These are phyloP conservation scores for Calamus simplicifolius DNA, from an alignment of 176 grass and related monocot genomes.

Conservation along the genomic window DNA sequence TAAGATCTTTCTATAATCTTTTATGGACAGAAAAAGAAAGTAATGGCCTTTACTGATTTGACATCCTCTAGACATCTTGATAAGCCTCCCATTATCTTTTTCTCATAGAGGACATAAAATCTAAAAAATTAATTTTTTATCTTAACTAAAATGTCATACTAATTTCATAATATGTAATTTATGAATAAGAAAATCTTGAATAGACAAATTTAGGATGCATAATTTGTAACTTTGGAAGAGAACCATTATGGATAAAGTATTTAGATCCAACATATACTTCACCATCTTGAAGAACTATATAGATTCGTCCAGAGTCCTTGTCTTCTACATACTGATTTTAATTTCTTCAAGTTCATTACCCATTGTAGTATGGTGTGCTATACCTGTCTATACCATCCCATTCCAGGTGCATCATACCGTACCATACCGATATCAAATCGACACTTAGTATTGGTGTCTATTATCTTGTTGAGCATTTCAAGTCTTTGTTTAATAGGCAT, in stretches of 20 bases:
- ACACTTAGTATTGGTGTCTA: no score
- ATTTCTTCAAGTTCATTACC: no score
- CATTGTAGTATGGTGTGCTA: no score
- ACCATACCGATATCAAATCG: no score
- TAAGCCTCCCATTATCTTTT: background rate
- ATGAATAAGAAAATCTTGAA: background rate
- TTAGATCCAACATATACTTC: no score
- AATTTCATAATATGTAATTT: background rate
- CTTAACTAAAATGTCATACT: no score
- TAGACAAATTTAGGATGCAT: background rate
- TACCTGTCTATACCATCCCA: no score
- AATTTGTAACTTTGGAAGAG: background rate
- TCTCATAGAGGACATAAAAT: background rate
- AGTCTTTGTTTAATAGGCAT: no score
- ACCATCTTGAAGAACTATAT: background rate
- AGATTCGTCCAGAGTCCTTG: background rate
- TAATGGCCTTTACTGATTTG: background rate
- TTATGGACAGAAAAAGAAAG: background rate
- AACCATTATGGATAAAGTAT: no score
- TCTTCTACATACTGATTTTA: background rate
- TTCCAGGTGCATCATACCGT: no score
- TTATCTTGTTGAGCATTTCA: no score
- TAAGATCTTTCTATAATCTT: background rate
- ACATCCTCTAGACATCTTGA: background rate
- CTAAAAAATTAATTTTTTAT: background rate